Base-by-base conservation (phyloP, 106 monocot genomes). In the Allium fistulosum region DNA sequence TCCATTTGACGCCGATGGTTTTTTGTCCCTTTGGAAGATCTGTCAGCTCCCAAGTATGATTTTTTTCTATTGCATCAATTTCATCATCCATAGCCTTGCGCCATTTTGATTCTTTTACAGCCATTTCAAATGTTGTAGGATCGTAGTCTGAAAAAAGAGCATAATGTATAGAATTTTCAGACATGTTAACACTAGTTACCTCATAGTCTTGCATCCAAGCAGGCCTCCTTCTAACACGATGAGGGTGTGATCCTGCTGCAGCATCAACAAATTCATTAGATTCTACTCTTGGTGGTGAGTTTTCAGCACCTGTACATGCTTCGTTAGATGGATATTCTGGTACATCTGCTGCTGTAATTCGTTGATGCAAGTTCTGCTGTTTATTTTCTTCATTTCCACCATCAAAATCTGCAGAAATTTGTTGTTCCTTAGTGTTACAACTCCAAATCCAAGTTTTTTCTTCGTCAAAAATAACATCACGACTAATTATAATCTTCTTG, bases 141-240 rank as follows among this genome's bases (percentile, higher is more conserved):
- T 62, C 62, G n/a, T 61, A 76, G 67, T 76, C 48, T 61, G 71
- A 72, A 72, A 72, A 72, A 51, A 72, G 22, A 72, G 71, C 71
- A 72, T 61, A 72, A 66, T 74, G 58, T 14, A 62, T 76, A 66
- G 61, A 37, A 12, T 68, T 61, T 49, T 76, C 62, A 69, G 10
- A 14, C 69, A 69, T 49, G 58, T 76, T 53, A 69, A 76, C n/a
- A 59, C 53, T 53, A 22, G 51, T 51, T 51, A 67, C 51, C 67
- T 67, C 51, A 67, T 53, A 67, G 48, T 51, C 48, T 48, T 51
- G 48, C 76, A 69, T 76, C 76, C 68, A 76, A 69, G 69, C 62
- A 10, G 61, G 76, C 49, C 76, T 76, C 56, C 50, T 76, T 69
- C 65, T 8, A 59, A 17, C 58, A 59, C 13, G 58, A 17, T 14